phyloP scores from a whole-genome alignment of 176 grass and related monocot species.

The Phyllostachys edulis region DNA sequence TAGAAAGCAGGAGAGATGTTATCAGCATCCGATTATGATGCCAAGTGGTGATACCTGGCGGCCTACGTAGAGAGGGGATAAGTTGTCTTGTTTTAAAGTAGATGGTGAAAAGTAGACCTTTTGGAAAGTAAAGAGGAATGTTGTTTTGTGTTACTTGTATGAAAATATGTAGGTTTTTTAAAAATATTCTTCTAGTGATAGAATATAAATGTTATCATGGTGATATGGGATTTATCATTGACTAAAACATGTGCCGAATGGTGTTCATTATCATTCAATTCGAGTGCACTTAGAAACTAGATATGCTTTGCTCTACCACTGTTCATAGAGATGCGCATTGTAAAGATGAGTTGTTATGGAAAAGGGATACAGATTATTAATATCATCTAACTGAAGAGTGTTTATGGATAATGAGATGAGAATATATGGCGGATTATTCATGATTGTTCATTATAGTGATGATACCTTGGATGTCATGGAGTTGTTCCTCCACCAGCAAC shows the following conservation, averaged over 20 bases:
- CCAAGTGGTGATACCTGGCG: background rate
- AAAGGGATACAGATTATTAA: background rate
- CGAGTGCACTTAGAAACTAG: background rate
- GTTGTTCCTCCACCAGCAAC: conserved; percentile 66
- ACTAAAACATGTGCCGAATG: background rate
- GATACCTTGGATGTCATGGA: conserved; percentile 86
- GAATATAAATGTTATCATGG: background rate
- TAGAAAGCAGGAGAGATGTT: background rate
- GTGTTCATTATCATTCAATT: background rate
- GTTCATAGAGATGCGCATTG: background rate
- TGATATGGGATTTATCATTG: background rate
- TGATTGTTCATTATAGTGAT: conserved; percentile 1
- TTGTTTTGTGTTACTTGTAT: background rate
- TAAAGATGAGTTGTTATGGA: background rate
- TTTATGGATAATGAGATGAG: background rate
- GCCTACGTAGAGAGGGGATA: background rate
- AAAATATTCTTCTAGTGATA: background rate
- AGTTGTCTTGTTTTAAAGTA: background rate
- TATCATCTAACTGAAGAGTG: background rate
- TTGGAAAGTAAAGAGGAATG: background rate
- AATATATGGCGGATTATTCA: background rate
- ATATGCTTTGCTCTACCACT: background rate
- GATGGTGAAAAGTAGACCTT: background rate
- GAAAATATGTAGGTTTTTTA: background rate
- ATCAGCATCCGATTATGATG: background rate